Evolutionary conservation across 2,329 filamentous ascomycete genomes (phyloP), one percentile per base, ranked within the genome.

Genomic region (Cylindrodendrum hubeiense): DNA sequence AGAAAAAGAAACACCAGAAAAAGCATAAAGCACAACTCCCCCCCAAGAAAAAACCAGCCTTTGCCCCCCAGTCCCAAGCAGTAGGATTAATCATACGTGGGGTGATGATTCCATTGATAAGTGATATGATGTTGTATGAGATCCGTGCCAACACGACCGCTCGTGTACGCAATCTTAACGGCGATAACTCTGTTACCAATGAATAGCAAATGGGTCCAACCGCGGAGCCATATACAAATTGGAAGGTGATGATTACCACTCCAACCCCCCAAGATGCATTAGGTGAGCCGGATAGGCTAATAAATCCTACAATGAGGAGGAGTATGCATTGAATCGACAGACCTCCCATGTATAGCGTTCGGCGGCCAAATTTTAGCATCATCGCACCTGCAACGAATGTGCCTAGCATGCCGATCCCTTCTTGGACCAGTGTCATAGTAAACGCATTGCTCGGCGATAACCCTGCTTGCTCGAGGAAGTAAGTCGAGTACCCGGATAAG

Each of bases 251-350:
- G 13, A 49, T 24, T 5, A 59, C 13, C 5, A 34, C n/a, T 22
- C 33, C 34, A 17, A 33, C 41, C 7, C 34, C 46, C n/a, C 24
- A 51, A 5, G 28, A 47, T 8, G 34, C 34, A 15, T 33, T 22
- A 5, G 22, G 46, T 4, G 28, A 30, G 7, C 34, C 46, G 3
- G 46, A 34, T 2, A 51, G n/a, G 3, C 24, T 22, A 3, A 59
- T 7, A 28, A 84, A 74, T 6, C 85, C 79, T 55, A 86, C 79
- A 24, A 76, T 71, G 1, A 83, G 75, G 4, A 84, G 81, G 1
- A 80, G 71, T 47, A 71, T 2, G 69, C 73, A 71, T 77, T 86
- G 85, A 5, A 87, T 76, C 24, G 87, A 87, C 17, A 80, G 80
- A 4, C 84, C 84, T 7, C 68, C 71, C 10, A 67, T 34, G 41